A percentile compares a stretch with the other conserved stretches of the same genome.
phyloP scores from a whole-genome alignment of 23 red algal species.

The Gracilaria domingensis region DNA sequence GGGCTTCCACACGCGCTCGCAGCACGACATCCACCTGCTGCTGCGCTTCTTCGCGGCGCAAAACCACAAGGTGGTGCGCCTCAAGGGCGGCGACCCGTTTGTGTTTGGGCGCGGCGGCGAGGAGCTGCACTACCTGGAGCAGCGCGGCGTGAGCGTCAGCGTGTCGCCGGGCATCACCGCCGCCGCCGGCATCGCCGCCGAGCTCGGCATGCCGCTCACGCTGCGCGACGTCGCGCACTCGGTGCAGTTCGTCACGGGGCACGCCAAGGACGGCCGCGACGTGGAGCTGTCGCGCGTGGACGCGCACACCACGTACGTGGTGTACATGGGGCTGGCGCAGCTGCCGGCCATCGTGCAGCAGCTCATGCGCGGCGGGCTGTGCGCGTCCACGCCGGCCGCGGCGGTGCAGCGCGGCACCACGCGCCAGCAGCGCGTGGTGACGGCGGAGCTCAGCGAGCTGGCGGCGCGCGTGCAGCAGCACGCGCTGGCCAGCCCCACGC shows the following conservation, averaged over 20 bases:
- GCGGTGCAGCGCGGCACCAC: slow-evolving; percentile 73
- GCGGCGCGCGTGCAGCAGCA: neutral
- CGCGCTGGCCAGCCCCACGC: slow-evolving; percentile 61
- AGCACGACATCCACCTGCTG: slow-evolving; percentile 76
- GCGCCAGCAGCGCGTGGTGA: slow-evolving; percentile 54
- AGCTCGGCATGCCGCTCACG: slow-evolving; percentile 74
- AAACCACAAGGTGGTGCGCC: slow-evolving; percentile 61
- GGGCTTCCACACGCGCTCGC: slow-evolving; percentile 61
- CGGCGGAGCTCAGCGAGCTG: slow-evolving; percentile 12
- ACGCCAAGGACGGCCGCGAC: slow-evolving; percentile 22
- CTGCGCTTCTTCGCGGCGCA: slow-evolving; percentile 29
- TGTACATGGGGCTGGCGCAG: slow-evolving; percentile 82
- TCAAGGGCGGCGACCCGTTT: slow-evolving; percentile 95
- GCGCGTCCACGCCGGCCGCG: slow-evolving; percentile 38
- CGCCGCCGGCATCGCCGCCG: slow-evolving; percentile 71
- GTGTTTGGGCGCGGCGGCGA: slow-evolving; percentile 88
- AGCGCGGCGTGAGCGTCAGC: slow-evolving; percentile 19
- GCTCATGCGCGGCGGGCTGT: slow-evolving; percentile 32
- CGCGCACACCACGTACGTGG: slow-evolving; percentile 56
- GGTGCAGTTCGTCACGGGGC: slow-evolving; percentile 72
- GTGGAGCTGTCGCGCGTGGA: slow-evolving; percentile 12
- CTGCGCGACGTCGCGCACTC: slow-evolving; percentile 34
- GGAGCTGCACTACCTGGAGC: slow-evolving; percentile 76
- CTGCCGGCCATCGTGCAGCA: slow-evolving; percentile 1
- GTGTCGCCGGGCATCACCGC: slow-evolving; percentile 75